Percentiles rank a stretch among this genome's conserved stretches.
These are phyloP conservation scores for Fusarium sacchari DNA, from an alignment of 2,329 filamentous ascomycete genomes.

Conservation along the genomic window DNA sequence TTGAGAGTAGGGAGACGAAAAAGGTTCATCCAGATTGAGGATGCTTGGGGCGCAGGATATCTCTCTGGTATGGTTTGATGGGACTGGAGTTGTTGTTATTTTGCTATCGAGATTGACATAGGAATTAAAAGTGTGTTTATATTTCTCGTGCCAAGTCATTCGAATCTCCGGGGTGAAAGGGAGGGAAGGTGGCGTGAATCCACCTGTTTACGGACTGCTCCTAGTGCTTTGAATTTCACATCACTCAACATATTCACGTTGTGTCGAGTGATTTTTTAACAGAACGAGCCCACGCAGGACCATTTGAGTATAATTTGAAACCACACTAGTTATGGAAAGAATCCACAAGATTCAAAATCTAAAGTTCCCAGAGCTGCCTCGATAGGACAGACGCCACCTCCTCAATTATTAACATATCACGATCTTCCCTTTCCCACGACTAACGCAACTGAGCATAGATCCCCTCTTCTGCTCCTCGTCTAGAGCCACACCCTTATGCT, in stretches of 20 bases:
- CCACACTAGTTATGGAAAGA: neutral
- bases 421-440: constrained; percentile 23
- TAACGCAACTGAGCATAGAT: constrained; percentile 22
- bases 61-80: neutral
- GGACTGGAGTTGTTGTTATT: no score
- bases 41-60: no score
- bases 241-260: accelerated
- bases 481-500: constrained; percentile 26
- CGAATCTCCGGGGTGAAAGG: neutral
- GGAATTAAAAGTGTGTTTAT: neutral
- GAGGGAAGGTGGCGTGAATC: no score
- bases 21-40: neutral
- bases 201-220: neutral
- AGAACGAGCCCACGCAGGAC: no score
- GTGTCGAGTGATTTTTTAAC: neutral
- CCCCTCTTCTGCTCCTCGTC: constrained; percentile 24
- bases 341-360: neutral
- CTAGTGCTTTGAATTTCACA: no score
- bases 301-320: neutral
- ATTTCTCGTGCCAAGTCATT: neutral
- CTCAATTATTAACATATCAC: neutral
- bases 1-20: neutral
- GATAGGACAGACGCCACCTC: no score
- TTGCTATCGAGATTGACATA: neutral
- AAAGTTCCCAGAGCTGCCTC: neutral